Conservation (phyloP, 352 stramenopile genomes). For the Phytophthora podocarpi region DNA sequence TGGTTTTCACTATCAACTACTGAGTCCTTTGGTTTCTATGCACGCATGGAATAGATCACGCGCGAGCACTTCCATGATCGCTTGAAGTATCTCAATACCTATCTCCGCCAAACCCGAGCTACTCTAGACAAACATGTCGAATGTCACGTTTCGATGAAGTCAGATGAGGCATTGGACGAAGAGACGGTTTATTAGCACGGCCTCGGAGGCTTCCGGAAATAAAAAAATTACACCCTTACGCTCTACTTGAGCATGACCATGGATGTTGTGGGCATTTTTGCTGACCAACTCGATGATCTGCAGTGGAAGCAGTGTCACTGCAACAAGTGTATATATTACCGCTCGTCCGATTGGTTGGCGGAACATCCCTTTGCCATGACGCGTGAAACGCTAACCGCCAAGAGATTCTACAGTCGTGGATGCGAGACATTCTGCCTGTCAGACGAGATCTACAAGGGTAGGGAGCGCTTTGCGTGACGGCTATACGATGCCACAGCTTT, state of each 20-base stretch:
- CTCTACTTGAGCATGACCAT: neutral
- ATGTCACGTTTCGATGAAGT: neutral
- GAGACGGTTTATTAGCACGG: neutral
- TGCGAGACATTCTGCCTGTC: no score
- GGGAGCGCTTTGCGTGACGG: no score
- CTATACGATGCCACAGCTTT: no score
- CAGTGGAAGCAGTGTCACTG: neutral
- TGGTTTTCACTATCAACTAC: no score
- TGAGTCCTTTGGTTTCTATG: no score
- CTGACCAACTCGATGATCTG: neutral
- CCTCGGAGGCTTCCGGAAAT: neutral
- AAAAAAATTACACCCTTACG: neutral
- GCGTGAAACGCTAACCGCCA: no score
- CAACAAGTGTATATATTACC: neutral
- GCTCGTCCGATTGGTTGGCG: neutral
- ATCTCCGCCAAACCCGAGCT: neutral
- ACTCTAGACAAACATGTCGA: neutral
- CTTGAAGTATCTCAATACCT: neutral
- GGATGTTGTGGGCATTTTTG: neutral
- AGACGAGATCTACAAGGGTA: no score
- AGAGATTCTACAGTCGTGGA: no score
- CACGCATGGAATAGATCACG: neutral
- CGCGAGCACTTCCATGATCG: neutral
- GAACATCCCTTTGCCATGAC: no score
- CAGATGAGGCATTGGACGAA: neutral